A percentile compares a stretch with the other conserved stretches of the same genome.
Conservation (phyloP, 2,329 filamentous ascomycete genomes). For the Botrytis medusae region DNA sequence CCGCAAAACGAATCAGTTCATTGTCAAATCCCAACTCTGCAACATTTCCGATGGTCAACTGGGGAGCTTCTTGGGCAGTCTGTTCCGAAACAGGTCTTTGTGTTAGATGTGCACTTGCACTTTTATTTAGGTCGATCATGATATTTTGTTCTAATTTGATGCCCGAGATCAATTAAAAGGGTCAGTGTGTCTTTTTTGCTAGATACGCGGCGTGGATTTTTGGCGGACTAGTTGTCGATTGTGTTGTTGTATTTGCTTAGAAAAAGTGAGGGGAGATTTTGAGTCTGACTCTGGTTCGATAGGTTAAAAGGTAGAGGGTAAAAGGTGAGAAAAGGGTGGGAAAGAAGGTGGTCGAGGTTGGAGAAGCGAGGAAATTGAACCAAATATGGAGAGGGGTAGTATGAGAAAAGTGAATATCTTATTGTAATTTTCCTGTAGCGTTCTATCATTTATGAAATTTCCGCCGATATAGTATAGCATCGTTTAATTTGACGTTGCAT, state of each 20-base stretch:
- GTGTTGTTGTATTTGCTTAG: neutral
- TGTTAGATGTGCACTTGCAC: neutral
- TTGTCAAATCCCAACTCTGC: neutral
- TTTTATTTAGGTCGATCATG: neutral
- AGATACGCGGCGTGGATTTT: no score
- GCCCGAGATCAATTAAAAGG: neutral
- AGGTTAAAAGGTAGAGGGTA: neutral
- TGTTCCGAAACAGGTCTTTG: neutral
- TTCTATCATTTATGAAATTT: neutral
- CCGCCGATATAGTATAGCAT: neutral
- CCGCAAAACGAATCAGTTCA: neutral
- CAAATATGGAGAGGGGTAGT: neutral
- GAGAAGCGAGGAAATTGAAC: neutral
- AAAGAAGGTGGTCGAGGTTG: neutral
- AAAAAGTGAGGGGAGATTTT: no score
- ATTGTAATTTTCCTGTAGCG: no score
- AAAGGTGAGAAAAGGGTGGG: neutral
- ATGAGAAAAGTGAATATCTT: neutral
- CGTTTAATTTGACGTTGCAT: neutral
- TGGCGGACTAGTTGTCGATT: neutral
- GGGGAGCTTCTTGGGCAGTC: neutral
- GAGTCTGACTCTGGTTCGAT: neutral
- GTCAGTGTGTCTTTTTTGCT: neutral
- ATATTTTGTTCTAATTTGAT: no score
- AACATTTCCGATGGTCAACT: neutral